Conservation (phyloP, 2,329 filamentous ascomycete genomes). For the Chaetomium strumarium region DNA sequence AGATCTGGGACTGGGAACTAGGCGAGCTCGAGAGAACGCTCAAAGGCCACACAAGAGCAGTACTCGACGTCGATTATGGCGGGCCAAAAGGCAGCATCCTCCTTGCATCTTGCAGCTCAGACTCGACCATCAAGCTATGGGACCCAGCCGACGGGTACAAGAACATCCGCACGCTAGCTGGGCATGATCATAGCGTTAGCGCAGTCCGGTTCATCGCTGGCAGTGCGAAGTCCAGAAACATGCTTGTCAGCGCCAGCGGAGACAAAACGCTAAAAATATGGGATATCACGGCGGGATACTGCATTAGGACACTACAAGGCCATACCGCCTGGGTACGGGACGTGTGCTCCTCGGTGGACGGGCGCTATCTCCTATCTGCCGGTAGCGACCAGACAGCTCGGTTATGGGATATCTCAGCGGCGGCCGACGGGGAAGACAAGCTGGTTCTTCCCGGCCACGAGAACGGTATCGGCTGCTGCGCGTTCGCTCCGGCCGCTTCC, state of each 20-base stretch:
- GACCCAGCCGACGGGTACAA: slow-evolving; percentile 89
- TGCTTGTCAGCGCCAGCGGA: slow-evolving; percentile 78
- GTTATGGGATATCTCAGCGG: slow-evolving; percentile 74
- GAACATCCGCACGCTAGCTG: slow-evolving; percentile 86
- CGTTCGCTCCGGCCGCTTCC: no score
- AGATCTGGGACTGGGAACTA: slow-evolving; percentile 91
- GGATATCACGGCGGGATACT: slow-evolving; percentile 90
- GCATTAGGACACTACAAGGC: slow-evolving; percentile 79
- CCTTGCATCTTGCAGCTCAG: slow-evolving; percentile 75
- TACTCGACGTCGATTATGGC: slow-evolving; percentile 84
- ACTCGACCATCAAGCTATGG: slow-evolving; percentile 92
- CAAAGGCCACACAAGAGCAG: slow-evolving; percentile 85
- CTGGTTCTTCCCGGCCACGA: slow-evolving; percentile 77
- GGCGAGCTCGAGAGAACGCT: slow-evolving; percentile 85
- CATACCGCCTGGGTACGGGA: slow-evolving; percentile 88
- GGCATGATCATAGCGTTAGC: slow-evolving; percentile 88
- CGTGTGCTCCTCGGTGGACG: slow-evolving; percentile 74
- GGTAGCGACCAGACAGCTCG: slow-evolving; percentile 78
- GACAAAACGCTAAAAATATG: slow-evolving; percentile 75
- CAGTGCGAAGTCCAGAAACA: slow-evolving; percentile 69
- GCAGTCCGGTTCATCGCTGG: slow-evolving; percentile 81
- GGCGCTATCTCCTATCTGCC: slow-evolving; percentile 73
- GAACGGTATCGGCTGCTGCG: no score
- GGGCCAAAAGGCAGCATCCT: slow-evolving; percentile 73
- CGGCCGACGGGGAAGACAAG: slow-evolving; percentile 64